Evolutionary conservation across 2,329 filamentous ascomycete genomes (phyloP), one percentile per base, ranked within the genome.

Genomic region (Talaromyces sp.): DNA sequence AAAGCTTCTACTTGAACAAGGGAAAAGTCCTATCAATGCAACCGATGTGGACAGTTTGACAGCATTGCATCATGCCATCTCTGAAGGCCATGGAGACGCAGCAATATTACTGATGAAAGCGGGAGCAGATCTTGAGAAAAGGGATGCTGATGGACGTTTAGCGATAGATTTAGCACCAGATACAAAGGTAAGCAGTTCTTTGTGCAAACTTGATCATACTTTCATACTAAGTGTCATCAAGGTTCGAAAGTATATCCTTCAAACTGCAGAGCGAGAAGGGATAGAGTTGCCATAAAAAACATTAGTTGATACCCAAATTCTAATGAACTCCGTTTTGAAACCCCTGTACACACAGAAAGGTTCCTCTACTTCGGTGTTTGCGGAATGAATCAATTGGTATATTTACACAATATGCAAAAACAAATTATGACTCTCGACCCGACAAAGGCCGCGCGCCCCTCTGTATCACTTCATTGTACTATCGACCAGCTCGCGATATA

Each of bases 401-500:
- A 63, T 62, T 48, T 62, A 62, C 62, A 63, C 11, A 41, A 54
- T 60, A 58, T 54, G 54, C 57, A 51, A 60, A 53, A 50, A 7
- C 48, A 50, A 51, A 35, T 14, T 57, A 48, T 38, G 35, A 46
- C n/a, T 55, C 14, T 32, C 51, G 26, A 35, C 19, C 50, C 26
- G 26, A 9, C n/a, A 43, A 43, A 29, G 7, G 19, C 4, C 41
- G 27, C 19, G 29, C 21, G 46, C 29, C 32, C 12, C 31, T 51
- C 35, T 17, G 38, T 27, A 63, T 79, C 74, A 89, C 75, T 86
- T 88, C 70, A 92, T 85, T 61, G 91, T 93, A 70, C 88, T 86
- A 77, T 96, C 90, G 54, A 96, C 89, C 73, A 99, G 77, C 72
- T 97, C 93, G 65, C 91, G 86, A 79, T 97, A 97, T 83, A 99